Base-by-base conservation (phyloP, 1,284 basidiomycete species). In the Fistulinella staudtii region DNA sequence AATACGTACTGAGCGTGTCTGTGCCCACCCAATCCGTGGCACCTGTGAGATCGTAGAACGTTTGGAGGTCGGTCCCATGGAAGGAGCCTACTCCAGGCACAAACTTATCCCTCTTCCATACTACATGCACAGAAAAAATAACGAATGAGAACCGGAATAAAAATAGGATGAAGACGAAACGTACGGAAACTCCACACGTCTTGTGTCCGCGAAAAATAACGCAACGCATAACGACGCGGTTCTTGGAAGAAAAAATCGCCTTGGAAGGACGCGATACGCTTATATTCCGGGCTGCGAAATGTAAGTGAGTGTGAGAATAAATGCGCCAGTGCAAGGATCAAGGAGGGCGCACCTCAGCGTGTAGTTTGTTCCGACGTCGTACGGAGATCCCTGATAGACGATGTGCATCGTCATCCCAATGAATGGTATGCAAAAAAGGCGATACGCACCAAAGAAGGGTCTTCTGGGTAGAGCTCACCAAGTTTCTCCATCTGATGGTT, bases 151-250 rank as follows among this genome's bases (percentile, higher is more conserved):
- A 18, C 10, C 8, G 38, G 44, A 18, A 20, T 31, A 43, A 13
- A 36, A 40, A 20, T 15, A 10, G 25, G 3, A 35, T 15, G 11
- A 13, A 33, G 31, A 18, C n/a, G 10, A 15, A n/a, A 39, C 43
- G 21, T 15, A 66, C 66, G 37, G 47, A 47, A 69, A 6, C 64
- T 57, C 65, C 66, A 67, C 3, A 54, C 52, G 5, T 53, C 40
- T 40, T 66, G 60, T 28, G 56, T 58, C 10, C 30, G 36, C 1
- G 61, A 52, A 1, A 48, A 41, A 15, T 56, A 29, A 18, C 55
- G 47, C 17, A 63, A 39, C 14, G 55, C 41, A 38, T 46, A 55
- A 11, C 53, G 51, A 10, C 60, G 57, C 15, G 55, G 59, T 24
- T 43, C 56, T 14, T 65, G 61, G 41, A 65, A 63, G 5, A 51